phyloP scores from a whole-genome alignment of 305 asterid species.

The Solanum hybrid region DNA sequence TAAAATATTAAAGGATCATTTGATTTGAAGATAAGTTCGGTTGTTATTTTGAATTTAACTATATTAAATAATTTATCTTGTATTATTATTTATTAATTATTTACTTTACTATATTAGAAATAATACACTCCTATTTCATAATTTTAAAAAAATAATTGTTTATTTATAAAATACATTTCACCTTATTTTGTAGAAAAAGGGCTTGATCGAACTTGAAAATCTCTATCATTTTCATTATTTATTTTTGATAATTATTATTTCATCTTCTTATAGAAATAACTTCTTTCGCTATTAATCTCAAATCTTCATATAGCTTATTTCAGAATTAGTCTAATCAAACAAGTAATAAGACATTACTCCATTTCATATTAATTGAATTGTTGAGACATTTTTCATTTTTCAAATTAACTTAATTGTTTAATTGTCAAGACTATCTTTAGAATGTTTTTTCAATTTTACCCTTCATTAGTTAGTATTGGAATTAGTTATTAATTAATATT shows the following conservation, averaged over 20 bases:
- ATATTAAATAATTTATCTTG: background rate
- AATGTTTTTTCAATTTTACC: no score
- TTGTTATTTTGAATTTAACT: background rate
- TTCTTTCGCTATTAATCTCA: background rate
- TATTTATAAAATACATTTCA: background rate
- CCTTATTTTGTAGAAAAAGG: background rate
- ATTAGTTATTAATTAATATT: no score
- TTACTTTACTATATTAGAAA: no score
- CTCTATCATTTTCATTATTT: background rate
- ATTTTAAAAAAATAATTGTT: background rate
- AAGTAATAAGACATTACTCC: no score
- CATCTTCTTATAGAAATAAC: background rate
- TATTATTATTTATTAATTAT: background rate
- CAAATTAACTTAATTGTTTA: no score
- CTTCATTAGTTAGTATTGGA: no score
- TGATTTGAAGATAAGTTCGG: background rate
- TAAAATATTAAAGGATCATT: background rate
- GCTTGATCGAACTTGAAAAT: background rate
- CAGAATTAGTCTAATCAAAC: background rate
- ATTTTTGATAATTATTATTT: background rate
- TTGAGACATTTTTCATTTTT: no score
- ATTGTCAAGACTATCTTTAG: no score
- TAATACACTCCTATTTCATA: no score
- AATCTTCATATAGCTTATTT: background rate
- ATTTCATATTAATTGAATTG: no score